Evolutionary conservation across 768 basidiomycete species (phyloP).

Genomic region (Neoboletus magnificus): DNA sequence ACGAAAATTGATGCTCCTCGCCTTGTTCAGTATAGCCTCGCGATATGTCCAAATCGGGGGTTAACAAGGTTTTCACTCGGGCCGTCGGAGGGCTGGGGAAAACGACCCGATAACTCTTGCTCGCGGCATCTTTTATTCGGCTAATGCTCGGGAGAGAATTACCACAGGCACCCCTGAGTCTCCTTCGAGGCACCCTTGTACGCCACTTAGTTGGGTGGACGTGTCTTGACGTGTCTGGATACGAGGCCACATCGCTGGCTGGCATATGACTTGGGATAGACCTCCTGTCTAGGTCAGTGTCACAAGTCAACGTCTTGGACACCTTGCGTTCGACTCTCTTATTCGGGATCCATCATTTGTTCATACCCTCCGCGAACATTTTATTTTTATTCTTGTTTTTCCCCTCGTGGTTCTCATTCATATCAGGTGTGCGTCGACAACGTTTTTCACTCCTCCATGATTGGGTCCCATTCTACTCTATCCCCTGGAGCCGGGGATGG

Average conservation of each 20-base stretch:
- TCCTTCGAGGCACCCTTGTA: neutral
- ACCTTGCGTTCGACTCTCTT: neutral
- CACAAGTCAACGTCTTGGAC: neutral
- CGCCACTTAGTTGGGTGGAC: neutral
- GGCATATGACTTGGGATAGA: neutral
- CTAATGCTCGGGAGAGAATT: neutral
- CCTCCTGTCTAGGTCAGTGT: neutral
- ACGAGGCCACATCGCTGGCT: neutral
- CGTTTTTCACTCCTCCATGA: too few species aligned
- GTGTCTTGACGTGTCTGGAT: neutral
- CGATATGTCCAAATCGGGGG: constrained; percentile 10
- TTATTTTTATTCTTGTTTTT: neutral
- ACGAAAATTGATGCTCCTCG: too few species aligned
- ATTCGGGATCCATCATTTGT: neutral
- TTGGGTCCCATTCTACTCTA: too few species aligned
- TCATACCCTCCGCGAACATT: neutral
- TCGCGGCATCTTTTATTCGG: neutral
- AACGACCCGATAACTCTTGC: neutral
- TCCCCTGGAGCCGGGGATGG: neutral
- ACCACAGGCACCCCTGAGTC: neutral
- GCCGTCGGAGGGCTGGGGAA: neutral
- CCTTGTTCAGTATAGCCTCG: neutral
- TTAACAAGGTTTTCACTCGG: constrained; percentile 2
- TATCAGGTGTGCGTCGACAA: neutral
- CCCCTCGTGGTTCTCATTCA: neutral